Base-by-base conservation (phyloP, 441 rosid species). In the Corymbia calophylla region DNA sequence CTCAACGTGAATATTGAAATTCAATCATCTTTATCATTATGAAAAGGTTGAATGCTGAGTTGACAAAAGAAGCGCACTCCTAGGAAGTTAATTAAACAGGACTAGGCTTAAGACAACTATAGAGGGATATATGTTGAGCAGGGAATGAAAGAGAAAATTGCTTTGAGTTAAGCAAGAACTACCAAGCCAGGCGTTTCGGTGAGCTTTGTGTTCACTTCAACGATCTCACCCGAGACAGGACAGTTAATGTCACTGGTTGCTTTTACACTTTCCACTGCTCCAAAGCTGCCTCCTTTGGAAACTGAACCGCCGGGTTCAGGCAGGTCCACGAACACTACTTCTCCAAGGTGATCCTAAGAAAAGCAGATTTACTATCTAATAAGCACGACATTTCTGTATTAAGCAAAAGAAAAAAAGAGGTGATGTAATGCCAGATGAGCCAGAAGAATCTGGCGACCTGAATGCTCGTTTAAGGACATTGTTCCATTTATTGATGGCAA, bases 231-330 rank as follows among this genome's bases (percentile, higher is more conserved):
- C 18, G 98, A 96, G 93, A 97, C 94, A 13, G 99, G 99, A 47
- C 97, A 96, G 88, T 94, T 93, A 68, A 97, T 88, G 93, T 98
- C 99, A 90, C 99, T 98, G 31, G 99, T 97, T 82, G 99, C 99
- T 89, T 98, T 97, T 68, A 98, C 99, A 95, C 99, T 97, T 86
- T 97, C 99, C 87, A 98, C 98, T 10, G 98, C 98, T 89, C 98
- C 99, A 91, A 98, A 98, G 92, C 95, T 91, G 77, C 92, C 88
- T 3, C 95, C 99, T 92, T 94, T 89, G 88, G 70, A 88, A 64
- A 95, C 98, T 87, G 96, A 51, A 31, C 27, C 90, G 8, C 96
- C 98, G 4, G 87, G 25, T 64, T 97, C 99, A 3, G 98, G 99
- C 90, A 98, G 91, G 51, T 98, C 99, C 88, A 97, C 99, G 86